A percentile compares a stretch with the other conserved stretches of the same genome.
phyloP scores from a whole-genome alignment of 495 filamentous ascomycete species.

The Neurospora terricola region DNA sequence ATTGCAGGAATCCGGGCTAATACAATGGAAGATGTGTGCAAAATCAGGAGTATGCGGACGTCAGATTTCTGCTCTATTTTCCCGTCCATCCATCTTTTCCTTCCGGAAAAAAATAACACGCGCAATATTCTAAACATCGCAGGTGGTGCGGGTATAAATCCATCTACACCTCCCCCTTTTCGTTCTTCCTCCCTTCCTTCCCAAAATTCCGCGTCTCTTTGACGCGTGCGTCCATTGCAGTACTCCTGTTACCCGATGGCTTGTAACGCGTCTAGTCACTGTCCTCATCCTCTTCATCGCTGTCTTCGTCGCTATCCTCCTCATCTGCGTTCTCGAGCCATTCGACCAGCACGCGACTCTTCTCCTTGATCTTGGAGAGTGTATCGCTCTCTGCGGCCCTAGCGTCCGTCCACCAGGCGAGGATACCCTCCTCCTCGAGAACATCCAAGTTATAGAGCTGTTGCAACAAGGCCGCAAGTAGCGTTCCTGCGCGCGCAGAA shows the following conservation, averaged over 20 bases:
- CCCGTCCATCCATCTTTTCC: neutral
- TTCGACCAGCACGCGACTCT: slow-evolving; percentile 71
- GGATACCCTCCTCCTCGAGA: slow-evolving; percentile 77
- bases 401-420: slow-evolving; percentile 78
- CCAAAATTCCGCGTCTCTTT: neutral
- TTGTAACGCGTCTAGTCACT: neutral
- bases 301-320: slow-evolving; percentile 67
- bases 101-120: neutral
- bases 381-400: slow-evolving; percentile 51
- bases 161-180: neutral
- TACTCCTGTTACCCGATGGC: too few relatives aligned
- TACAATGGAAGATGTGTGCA: neutral
- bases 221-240: neutral
- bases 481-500: slow-evolving; percentile 39
- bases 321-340: slow-evolving; percentile 77
- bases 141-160: neutral
- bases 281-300: slow-evolving; percentile 43
- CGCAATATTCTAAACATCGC: neutral
- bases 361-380: slow-evolving; percentile 59
- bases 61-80: neutral
- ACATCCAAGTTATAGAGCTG: slow-evolving; percentile 77
- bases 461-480: slow-evolving; percentile 68
- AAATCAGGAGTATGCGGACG: neutral
- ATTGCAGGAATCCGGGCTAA: neutral
- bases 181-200: neutral